These are phyloP conservation scores for Triangularia verruculosa DNA, from an alignment of 2,329 filamentous ascomycete species.

Conservation along the genomic window DNA sequence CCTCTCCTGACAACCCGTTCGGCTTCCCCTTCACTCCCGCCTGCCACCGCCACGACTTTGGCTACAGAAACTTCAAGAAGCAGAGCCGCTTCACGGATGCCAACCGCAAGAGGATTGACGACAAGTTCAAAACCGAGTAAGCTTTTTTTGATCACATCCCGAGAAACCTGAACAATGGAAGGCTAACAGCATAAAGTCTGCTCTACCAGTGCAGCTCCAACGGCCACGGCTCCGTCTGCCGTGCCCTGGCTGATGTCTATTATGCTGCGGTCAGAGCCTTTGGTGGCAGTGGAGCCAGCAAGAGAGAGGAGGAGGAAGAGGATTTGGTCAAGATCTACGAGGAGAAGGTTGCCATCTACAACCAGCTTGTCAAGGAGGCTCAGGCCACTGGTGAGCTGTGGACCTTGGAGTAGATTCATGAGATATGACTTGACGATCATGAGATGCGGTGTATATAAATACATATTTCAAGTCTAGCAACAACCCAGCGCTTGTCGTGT, in stretches of 20 bases:
- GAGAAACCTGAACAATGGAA: neutral
- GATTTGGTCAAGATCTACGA: constrained; percentile 34
- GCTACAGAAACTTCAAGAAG: constrained; percentile 51
- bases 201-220: constrained; percentile 36
- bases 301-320: constrained; percentile 24
- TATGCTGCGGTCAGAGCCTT: constrained; percentile 39
- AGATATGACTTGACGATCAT: neutral
- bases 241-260: constrained; percentile 40
- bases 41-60: constrained; percentile 57
- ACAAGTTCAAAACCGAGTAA: constrained; percentile 47
- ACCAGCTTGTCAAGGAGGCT: constrained; percentile 36
- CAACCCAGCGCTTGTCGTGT: neutral
- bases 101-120: constrained; percentile 45
- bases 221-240: constrained; percentile 29
- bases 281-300: constrained; percentile 34
- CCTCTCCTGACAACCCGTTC: constrained; percentile 43
- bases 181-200: constrained; percentile 28
- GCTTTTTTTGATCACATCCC: constrained; percentile 16
- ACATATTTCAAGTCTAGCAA: neutral
- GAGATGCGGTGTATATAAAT: neutral
- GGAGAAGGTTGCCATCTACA: constrained; percentile 35
- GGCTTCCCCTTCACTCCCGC: constrained; percentile 43
- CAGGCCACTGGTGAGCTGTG: constrained; percentile 34
- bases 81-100: constrained; percentile 46
- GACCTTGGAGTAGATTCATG: constrained; percentile 13